Evolutionary conservation across 331 rosid genomes (phyloP).

Genomic region (Rosa hybrid): DNA sequence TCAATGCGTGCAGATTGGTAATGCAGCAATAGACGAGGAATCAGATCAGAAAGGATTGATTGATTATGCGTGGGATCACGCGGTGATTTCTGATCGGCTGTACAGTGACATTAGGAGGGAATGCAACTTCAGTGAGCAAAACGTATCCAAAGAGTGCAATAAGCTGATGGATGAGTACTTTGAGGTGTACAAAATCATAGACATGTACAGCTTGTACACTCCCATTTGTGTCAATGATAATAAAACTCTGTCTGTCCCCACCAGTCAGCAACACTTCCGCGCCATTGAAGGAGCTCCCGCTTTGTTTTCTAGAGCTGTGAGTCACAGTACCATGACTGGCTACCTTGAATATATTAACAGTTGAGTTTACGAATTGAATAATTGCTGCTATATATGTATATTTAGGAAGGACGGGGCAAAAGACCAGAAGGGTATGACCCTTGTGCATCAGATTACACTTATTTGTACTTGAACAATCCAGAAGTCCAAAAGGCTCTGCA

Average conservation of each 20-base stretch:
- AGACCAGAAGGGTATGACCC: slow-evolving; percentile 75
- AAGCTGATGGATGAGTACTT: slow-evolving; percentile 37
- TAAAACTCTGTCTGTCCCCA: not conserved
- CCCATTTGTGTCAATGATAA: slow-evolving; percentile 42
- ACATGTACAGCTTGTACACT: slow-evolving; percentile 81
- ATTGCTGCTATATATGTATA: not conserved
- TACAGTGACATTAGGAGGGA: slow-evolving; percentile 44
- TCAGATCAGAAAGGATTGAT: slow-evolving; percentile 80
- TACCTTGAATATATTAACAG: not conserved
- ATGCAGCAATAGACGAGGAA: slow-evolving; percentile 71
- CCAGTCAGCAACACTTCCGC: slow-evolving; percentile 10
- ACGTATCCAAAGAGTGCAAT: slow-evolving; percentile 33
- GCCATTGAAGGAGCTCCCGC: slow-evolving; percentile 32
- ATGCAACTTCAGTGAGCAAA: slow-evolving; percentile 54
- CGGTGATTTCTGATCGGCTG: slow-evolving; percentile 66
- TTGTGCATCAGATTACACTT: slow-evolving; percentile 61
- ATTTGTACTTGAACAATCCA: slow-evolving; percentile 57
- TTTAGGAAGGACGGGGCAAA: slow-evolving; percentile 45
- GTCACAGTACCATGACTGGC: slow-evolving; percentile 13
- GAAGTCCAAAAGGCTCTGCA: slow-evolving; percentile 82
- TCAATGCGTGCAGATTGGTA: slow-evolving; percentile 55
- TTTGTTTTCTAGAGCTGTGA: slow-evolving; percentile 48
- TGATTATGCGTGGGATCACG: slow-evolving; percentile 93
- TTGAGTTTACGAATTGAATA: not conserved
- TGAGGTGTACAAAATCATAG: slow-evolving; percentile 50